Evolutionary conservation across 2,329 filamentous ascomycete genomes (phyloP).

Genomic region (Penicillium concentricum): DNA sequence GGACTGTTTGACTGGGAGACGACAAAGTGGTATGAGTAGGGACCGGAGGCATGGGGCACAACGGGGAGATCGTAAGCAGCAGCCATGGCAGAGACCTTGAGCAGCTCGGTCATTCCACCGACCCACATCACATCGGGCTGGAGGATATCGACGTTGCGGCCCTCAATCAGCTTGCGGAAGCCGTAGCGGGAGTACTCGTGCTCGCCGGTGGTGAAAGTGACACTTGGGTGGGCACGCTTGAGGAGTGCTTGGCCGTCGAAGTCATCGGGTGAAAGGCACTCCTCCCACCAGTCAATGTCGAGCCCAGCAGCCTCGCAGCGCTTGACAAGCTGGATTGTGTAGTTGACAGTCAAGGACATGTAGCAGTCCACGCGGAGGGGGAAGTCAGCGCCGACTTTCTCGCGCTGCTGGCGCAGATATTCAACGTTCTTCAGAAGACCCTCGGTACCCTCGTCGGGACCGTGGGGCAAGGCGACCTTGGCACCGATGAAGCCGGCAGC

Average conservation of each 20-base stretch:
- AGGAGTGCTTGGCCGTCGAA: conserved; percentile 85
- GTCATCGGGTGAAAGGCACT: conserved; percentile 87
- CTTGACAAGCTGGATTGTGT: conserved; percentile 88
- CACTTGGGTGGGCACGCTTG: conserved; percentile 83
- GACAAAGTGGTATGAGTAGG: conserved; percentile 95
- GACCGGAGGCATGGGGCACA: conserved; percentile 89
- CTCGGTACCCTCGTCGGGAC: conserved; percentile 78
- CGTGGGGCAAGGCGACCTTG: conserved; percentile 87
- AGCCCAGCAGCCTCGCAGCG: conserved; percentile 75
- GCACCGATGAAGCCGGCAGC: conserved; percentile 86
- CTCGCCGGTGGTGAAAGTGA: conserved; percentile 95
- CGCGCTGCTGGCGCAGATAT: conserved; percentile 80
- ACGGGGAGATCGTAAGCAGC: conserved; percentile 92
- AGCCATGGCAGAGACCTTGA: conserved; percentile 85
- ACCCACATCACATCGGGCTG: conserved; percentile 99
- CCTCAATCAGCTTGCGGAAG: conserved; percentile 91
- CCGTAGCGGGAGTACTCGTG: conserved; percentile 94
- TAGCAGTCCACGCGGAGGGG: conserved; percentile 96
- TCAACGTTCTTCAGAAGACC: conserved; percentile 87
- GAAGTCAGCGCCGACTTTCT: conserved; percentile 83
- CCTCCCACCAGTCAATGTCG: conserved; percentile 97
- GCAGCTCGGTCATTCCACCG: conserved; percentile 84
- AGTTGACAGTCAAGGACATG: conserved; percentile 90
- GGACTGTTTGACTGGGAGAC: conserved; percentile 89
- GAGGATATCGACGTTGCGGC: conserved; percentile 87